Evolutionary conservation across 352 stramenopile genomes (phyloP).

Genomic region (Globisporangium heterothallicum): DNA sequence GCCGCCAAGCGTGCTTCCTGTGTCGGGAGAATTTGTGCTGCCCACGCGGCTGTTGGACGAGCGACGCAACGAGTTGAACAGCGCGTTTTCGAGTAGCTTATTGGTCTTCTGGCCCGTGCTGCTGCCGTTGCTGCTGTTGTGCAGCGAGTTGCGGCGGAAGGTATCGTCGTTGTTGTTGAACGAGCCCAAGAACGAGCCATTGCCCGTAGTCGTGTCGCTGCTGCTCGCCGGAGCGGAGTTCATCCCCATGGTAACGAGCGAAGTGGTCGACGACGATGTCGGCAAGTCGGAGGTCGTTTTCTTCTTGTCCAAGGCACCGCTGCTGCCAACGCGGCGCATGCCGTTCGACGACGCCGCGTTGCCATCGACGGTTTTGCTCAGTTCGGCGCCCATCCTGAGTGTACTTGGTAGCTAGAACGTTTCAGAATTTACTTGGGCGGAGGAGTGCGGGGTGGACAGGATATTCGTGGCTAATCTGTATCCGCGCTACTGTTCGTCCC

Average conservation of each 20-base stretch:
- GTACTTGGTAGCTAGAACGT: too few species aligned
- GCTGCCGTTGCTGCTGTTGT: conserved; percentile 38
- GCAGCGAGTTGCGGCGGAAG: conserved; percentile 17
- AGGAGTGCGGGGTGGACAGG: too few species aligned
- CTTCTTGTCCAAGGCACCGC: conserved; percentile 50
- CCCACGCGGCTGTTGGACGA: conserved; percentile 34
- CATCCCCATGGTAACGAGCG: conserved; percentile 39
- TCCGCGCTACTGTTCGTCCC: background rate
- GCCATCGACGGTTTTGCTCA: conserved; percentile 39
- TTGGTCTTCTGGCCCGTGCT: conserved; percentile 39
- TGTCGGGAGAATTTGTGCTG: conserved; percentile 5
- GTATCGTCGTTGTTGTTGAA: conserved; percentile 5
- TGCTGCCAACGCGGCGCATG: conserved; percentile 66
- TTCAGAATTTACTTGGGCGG: too few species aligned
- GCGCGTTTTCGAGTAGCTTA: conserved; percentile 30
- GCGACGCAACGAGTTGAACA: conserved; percentile 58
- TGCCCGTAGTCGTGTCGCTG: conserved; percentile 11
- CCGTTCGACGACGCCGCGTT: conserved; percentile 26
- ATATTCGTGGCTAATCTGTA: too few species aligned
- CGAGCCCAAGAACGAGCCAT: conserved; percentile 12
- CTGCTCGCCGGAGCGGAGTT: background rate
- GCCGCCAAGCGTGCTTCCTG: background rate
- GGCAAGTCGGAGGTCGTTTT: conserved; percentile 22
- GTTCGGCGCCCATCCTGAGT: conserved; percentile 51
- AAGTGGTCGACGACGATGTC: conserved; percentile 52